Conservation (phyloP, 305 asterid species). For the Plantago coronopus region DNA sequence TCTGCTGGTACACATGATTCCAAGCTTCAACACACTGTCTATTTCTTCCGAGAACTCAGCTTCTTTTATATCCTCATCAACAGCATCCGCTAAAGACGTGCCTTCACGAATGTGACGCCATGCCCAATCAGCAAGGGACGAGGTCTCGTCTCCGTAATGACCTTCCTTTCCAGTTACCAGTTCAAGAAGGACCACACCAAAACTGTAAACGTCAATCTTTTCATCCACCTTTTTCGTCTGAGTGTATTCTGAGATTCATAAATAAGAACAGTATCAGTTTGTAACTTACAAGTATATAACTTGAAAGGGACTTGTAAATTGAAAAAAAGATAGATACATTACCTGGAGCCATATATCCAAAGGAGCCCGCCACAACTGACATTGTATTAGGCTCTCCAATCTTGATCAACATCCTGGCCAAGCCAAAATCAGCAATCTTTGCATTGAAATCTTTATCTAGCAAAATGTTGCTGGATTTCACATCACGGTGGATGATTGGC, state of each 20-base stretch:
- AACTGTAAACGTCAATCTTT: conserved; percentile 87
- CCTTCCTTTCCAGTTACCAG: conserved; percentile 75
- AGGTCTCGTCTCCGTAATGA: conserved; percentile 62
- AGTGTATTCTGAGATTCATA: conserved; percentile 56
- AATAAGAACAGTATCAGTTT: conserved; percentile 1
- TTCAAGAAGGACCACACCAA: conserved; percentile 83
- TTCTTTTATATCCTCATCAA: conserved; percentile 68
- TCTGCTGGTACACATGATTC: conserved; percentile 59
- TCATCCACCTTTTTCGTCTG: conserved; percentile 69
- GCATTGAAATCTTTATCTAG: conserved; percentile 59
- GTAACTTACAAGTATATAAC: not conserved
- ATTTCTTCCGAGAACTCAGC: conserved; percentile 53
- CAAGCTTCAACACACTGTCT: conserved; percentile 57
- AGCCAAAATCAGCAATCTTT: conserved; percentile 69
- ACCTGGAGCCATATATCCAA: conserved; percentile 97
- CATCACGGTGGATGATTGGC: conserved; percentile 58
- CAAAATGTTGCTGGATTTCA: conserved; percentile 60
- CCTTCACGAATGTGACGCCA: conserved; percentile 56
- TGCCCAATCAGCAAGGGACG: conserved; percentile 80
- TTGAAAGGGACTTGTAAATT: not conserved
- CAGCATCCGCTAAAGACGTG: conserved; percentile 31
- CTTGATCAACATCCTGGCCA: conserved; percentile 55
- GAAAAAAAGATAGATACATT: not conserved
- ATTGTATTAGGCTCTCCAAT: conserved; percentile 64
- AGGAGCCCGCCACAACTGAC: conserved; percentile 85